Base-by-base conservation (phyloP, 306 rosid genomes). In the Gastrolobium villosum region DNA sequence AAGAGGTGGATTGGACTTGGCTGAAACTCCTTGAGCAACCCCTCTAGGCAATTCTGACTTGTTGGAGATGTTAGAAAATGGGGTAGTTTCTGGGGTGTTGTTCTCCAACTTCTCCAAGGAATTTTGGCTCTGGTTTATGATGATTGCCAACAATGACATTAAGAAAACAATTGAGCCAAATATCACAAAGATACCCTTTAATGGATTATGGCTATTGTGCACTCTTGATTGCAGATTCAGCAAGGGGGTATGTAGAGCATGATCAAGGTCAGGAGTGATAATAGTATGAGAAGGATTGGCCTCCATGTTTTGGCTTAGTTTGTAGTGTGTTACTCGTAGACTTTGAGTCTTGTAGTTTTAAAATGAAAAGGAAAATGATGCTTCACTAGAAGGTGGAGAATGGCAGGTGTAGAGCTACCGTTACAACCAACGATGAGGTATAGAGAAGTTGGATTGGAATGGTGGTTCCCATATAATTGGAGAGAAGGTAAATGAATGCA, bases 21-120 rank as follows among this genome's bases (percentile, higher is more conserved):
- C 80, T 14, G 98, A 93, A 0, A 90, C 98, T 6, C 96, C 97
- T 75, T 88, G 65, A 0, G 85, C 67, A 6, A 83, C 86, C 1
- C 93, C 98, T 87, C 94, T 84, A 0, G 93, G 83, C 68, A 79
- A 32, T 20, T 49, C 36, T 6, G 3, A 6, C 6, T 0, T 34
- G 9, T 67, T 49, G 40, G 59, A 69, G 14, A 50, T 61, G 74
- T 57, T 57, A 20, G 62, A 4, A 44, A 32, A 50, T 32, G 30
- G 11, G 43, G 10, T 41, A 1, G 4, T 52, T 45, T 65, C 55
- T 14, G 3, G 20, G 6, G 4, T 59, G 40, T 14, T 30, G 0
- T 44, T 52, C 43, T 53, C 59, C 6, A 56, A 13, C 2, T 37
- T 44, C 44, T 54, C 43, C 0, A 59, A 39, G 15, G 66, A 13